These are phyloP conservation scores for Globisporangium alternatum DNA, from an alignment of 352 stramenopile genomes.

Conservation along the genomic window DNA sequence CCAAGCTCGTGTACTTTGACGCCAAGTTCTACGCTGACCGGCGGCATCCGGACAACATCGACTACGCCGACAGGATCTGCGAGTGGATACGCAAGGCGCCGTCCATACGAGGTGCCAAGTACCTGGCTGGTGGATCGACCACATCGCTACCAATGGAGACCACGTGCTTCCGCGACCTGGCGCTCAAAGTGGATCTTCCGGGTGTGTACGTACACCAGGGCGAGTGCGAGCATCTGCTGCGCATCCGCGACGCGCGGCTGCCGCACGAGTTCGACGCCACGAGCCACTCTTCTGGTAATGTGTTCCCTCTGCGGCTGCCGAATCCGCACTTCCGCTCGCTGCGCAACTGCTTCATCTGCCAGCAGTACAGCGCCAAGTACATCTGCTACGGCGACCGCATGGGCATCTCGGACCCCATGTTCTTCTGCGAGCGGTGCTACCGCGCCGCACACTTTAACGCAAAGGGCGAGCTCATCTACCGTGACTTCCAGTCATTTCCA, in stretches of 20 bases:
- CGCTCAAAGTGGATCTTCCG: slow-evolving; percentile 50
- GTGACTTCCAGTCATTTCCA: slow-evolving; percentile 70
- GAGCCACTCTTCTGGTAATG: slow-evolving; percentile 15
- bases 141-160: slow-evolving; percentile 29
- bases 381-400: slow-evolving; percentile 77
- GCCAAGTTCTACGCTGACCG: slow-evolving; percentile 58
- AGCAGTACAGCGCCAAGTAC: slow-evolving; percentile 75
- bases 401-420: slow-evolving; percentile 65
- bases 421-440: slow-evolving; percentile 78
- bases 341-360: slow-evolving; percentile 71
- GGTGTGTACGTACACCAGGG: slow-evolving; percentile 75
- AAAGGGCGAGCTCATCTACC: slow-evolving; percentile 52
- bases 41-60: slow-evolving; percentile 29
- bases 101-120: slow-evolving; percentile 29
- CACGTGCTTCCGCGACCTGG: slow-evolving; percentile 48
- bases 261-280: slow-evolving; percentile 46
- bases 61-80: slow-evolving; percentile 58
- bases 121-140: slow-evolving; percentile 14
- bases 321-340: slow-evolving; percentile 43
- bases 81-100: slow-evolving; percentile 48
- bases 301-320: slow-evolving; percentile 65
- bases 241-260: slow-evolving; percentile 60
- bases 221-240: slow-evolving; percentile 72
- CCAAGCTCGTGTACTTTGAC: slow-evolving; percentile 66
- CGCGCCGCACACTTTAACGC: slow-evolving; percentile 56